Base-by-base conservation (phyloP, 495 filamentous ascomycete genomes). In the Lentithecium fluviatile region DNA sequence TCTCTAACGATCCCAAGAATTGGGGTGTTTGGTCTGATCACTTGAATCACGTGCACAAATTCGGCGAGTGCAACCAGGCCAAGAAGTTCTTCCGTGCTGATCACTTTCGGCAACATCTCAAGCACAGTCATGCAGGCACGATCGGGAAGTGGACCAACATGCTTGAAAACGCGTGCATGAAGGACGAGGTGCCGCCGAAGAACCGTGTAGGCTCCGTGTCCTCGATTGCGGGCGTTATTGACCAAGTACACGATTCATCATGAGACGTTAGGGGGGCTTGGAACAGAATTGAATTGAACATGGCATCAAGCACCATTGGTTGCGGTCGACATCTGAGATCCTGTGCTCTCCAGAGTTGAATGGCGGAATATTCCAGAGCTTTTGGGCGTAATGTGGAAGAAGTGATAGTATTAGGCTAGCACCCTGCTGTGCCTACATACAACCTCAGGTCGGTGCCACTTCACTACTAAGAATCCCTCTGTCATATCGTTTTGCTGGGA, bases 31-130 rank as follows among this genome's bases (percentile, higher is more conserved):
- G 95, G 51, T 83, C 90, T 60, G 84, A 88, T 45, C 94, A 98
- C 77, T 78, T 98, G 40, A 90, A 89, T 60, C 86, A 88, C 56
- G 81, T 90, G 64, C 94, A 98, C 75, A 98, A 98, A 70, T 98
- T 94, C 68, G 88, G 92, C 60, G 95, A 97, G 75, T 98, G 94
- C 81, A 98, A 98, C 71, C 89, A 95, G 64, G 87, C 87, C 62
- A 98, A 98, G 80, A 97, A 97, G 73, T 98, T 98, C 73, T 98
- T 88, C 76, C 85, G 94, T 3, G 94, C 94, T n/a, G 94, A 98
- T 72, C 94, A 98, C 71, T 98, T 98, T 80, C 85, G 94, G 36
- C 94, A 98, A 73, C 94, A 98, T 76, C 78, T 98, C 52, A 98
- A 98, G 78, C 94, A 98, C 68, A 97, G 93, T 70, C 94, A 98